Percentiles rank a stretch among this genome's conserved stretches.
Evolutionary conservation across 805 yeast species (phyloP).

Genomic region (Teunomyces gatunensis): DNA sequence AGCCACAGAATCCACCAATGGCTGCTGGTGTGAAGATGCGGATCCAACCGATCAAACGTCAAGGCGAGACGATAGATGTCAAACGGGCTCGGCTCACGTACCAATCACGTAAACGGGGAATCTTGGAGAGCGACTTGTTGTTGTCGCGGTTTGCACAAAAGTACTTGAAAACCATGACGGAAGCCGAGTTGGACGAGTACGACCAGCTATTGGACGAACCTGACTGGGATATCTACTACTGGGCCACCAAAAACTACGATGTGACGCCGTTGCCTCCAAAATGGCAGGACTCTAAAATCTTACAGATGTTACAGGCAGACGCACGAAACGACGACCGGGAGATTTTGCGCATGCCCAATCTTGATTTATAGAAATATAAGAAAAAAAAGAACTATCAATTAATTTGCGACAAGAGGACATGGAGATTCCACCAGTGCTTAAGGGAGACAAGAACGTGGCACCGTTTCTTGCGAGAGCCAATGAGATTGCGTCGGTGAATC

Average conservation of each 20-base stretch:
- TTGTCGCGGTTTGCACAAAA: constrained; percentile 82
- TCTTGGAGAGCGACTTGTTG: constrained; percentile 85
- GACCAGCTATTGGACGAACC: constrained; percentile 83
- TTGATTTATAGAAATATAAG: background rate
- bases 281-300: constrained; percentile 70
- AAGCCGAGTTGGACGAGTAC: constrained; percentile 76
- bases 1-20: constrained; percentile 40
- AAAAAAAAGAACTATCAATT: too few relatives aligned
- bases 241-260: constrained; percentile 86
- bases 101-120: constrained; percentile 93
- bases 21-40: constrained; percentile 53
- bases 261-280: constrained; percentile 84
- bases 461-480: constrained; percentile 53
- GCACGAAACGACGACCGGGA: constrained; percentile 70
- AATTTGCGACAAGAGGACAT: background rate
- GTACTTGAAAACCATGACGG: constrained; percentile 56
- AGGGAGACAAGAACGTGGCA: constrained; percentile 38
- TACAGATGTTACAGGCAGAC: constrained; percentile 65
- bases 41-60: constrained; percentile 77
- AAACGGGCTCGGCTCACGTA: constrained; percentile 87
- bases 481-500: constrained; percentile 58
- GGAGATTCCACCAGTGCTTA: constrained; percentile 24
- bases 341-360: constrained; percentile 79
- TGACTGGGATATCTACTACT: constrained; percentile 99
- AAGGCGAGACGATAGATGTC: constrained; percentile 65